These are phyloP conservation scores for Neocallimastix lanati DNA, from an alignment of 192 early-diverging fungal species.

Conservation along the genomic window DNA sequence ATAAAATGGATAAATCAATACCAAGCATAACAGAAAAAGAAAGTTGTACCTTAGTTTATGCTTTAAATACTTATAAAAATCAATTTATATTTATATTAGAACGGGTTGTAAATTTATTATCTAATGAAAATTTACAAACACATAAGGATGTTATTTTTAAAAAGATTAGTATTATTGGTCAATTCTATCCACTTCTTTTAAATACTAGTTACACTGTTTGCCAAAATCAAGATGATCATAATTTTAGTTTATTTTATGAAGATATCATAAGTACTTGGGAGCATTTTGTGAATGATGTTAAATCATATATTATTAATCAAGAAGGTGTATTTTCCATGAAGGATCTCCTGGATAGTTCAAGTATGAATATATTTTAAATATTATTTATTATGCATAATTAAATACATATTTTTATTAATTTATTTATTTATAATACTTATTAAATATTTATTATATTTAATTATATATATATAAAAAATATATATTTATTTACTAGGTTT, in stretches of 20 bases:
- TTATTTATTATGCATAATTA: no score
- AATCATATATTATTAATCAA: background rate
- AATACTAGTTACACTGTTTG: background rate
- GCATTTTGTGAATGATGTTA: background rate
- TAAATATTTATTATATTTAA: no score
- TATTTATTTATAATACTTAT: no score
- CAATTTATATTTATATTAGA: background rate
- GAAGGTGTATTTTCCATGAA: background rate
- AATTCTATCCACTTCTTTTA: background rate
- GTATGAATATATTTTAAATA: no score
- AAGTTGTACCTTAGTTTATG: background rate
- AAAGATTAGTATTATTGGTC: background rate
- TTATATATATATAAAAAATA: no score
- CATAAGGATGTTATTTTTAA: background rate
- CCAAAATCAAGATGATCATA: background rate
- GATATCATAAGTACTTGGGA: background rate
- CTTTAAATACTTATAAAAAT: background rate
- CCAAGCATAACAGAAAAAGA: background rate
- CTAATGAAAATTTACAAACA: background rate
- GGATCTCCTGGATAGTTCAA: background rate
- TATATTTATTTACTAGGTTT: no score
- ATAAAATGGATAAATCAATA: background rate
- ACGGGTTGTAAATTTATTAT: background rate
- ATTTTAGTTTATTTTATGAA: background rate
- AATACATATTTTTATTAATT: no score